These are phyloP conservation scores for Pseudocercospora fijiensis DNA, from an alignment of 2,329 filamentous ascomycete species.

Conservation along the genomic window DNA sequence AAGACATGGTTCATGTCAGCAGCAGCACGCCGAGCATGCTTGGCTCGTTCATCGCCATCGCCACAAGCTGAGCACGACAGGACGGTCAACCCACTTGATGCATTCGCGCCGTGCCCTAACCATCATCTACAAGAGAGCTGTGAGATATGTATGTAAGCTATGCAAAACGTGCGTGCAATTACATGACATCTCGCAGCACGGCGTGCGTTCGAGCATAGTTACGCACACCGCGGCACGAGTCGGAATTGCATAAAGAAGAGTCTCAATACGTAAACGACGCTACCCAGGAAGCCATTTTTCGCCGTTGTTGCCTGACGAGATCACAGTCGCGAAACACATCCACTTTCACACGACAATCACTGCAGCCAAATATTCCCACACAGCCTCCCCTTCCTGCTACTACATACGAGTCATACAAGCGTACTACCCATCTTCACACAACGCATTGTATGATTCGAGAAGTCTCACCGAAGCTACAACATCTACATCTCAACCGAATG, in stretches of 20 bases:
- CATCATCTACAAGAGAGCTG: background rate
- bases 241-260: background rate
- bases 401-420: background rate
- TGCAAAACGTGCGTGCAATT: background rate
- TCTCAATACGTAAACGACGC: background rate
- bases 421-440: background rate
- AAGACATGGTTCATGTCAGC: background rate
- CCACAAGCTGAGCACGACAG: background rate
- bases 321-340: background rate
- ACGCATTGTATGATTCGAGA: background rate
- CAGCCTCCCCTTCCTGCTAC: no score
- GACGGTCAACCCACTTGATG: background rate
- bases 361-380: no score
- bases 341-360: background rate
- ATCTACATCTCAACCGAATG: background rate
- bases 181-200: background rate
- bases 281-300: no score
- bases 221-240: background rate
- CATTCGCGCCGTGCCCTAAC: background rate
- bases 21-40: background rate
- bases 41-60: background rate
- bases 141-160: background rate
- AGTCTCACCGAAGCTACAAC: background rate
- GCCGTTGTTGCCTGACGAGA: background rate
- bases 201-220: background rate